Percentiles rank a stretch among this genome's conserved stretches.
Conservation (phyloP, 2,329 filamentous ascomycete genomes). For the Herpotrichia juniperi region DNA sequence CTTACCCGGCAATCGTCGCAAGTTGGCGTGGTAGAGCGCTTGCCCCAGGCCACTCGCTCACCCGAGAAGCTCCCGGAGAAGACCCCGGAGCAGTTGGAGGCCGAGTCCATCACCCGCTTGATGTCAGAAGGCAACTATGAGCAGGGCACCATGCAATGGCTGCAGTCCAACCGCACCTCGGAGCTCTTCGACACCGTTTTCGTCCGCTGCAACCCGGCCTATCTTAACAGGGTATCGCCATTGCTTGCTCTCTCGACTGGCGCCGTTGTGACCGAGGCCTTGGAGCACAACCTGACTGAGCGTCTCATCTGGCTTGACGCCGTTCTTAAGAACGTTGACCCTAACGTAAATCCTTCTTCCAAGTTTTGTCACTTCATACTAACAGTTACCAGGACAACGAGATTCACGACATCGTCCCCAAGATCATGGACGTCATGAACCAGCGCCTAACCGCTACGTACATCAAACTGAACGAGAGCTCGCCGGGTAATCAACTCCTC, state of each 20-base stretch:
- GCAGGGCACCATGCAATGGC: slow-evolving; percentile 61
- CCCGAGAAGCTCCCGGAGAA: slow-evolving; percentile 49
- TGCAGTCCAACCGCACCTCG: slow-evolving; percentile 64
- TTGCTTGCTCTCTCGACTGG: slow-evolving; percentile 66
- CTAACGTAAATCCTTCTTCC: slow-evolving; percentile 50
- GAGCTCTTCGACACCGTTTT: slow-evolving; percentile 69
- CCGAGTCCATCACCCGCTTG: slow-evolving; percentile 65
- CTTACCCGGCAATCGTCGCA: no score
- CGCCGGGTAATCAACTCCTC: slow-evolving; percentile 59
- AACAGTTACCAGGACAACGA: slow-evolving; percentile 55
- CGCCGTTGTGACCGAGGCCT: slow-evolving; percentile 64
- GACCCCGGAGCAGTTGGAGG: slow-evolving; percentile 62
- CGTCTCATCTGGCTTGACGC: slow-evolving; percentile 65
- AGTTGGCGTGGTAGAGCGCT: slow-evolving; percentile 11
- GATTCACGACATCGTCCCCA: slow-evolving; percentile 61
- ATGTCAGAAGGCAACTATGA: slow-evolving; percentile 63
- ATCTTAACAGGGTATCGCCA: slow-evolving; percentile 61
- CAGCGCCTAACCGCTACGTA: slow-evolving; percentile 63
- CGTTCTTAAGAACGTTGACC: slow-evolving; percentile 61
- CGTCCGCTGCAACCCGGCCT: slow-evolving; percentile 61
- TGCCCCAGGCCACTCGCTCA: slow-evolving; percentile 43
- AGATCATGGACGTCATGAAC: slow-evolving; percentile 65
- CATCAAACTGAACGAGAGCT: slow-evolving; percentile 60
- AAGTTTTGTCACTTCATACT: not conserved
- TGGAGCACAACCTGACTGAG: slow-evolving; percentile 59